phyloP scores from a whole-genome alignment of 768 basidiomycete genomes.

The Agrocybe chaxingu region DNA sequence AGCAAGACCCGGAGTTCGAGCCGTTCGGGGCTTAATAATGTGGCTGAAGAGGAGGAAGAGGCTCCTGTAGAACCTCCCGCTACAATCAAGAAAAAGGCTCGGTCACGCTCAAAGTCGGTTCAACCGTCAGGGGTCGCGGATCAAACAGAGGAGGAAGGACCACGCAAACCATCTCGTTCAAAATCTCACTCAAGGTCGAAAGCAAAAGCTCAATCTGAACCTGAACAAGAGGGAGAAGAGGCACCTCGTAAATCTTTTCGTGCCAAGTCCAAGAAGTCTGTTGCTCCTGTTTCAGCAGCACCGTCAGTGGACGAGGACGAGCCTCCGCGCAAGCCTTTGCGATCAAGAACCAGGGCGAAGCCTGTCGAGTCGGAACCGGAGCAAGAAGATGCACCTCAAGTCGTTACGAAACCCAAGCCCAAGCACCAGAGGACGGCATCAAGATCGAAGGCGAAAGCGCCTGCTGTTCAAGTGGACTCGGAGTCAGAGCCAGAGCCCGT shows the following conservation, averaged over 20 bases:
- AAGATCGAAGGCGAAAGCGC: conserved; percentile 8
- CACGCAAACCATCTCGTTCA: conserved; percentile 21
- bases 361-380: conserved; percentile 17
- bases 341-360: conserved; percentile 16
- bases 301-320: conserved; percentile 12
- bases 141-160: conserved; percentile 9
- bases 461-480: conserved; percentile 1
- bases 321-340: conserved; percentile 13
- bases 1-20: conserved; percentile 18
- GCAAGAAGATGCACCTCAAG: not conserved
- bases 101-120: conserved; percentile 22
- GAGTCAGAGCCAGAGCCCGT: not conserved
- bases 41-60: conserved; percentile 21
- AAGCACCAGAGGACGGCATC: conserved; percentile 2
- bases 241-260: conserved; percentile 11
- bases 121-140: conserved; percentile 11
- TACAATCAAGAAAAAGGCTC: conserved; percentile 14
- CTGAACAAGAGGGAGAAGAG: conserved; percentile 18
- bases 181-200: conserved; percentile 23
- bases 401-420: not conserved
- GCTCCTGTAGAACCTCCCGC: conserved; percentile 7
- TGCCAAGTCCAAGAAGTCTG: conserved; percentile 13
- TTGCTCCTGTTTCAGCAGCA: conserved; percentile 9
- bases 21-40: conserved; percentile 20
- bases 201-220: conserved; percentile 16